Evolutionary conservation across 2,329 filamentous ascomycete species (phyloP), one percentile per base, ranked within the genome.

Genomic region (Aspergillus transmontanensis): DNA sequence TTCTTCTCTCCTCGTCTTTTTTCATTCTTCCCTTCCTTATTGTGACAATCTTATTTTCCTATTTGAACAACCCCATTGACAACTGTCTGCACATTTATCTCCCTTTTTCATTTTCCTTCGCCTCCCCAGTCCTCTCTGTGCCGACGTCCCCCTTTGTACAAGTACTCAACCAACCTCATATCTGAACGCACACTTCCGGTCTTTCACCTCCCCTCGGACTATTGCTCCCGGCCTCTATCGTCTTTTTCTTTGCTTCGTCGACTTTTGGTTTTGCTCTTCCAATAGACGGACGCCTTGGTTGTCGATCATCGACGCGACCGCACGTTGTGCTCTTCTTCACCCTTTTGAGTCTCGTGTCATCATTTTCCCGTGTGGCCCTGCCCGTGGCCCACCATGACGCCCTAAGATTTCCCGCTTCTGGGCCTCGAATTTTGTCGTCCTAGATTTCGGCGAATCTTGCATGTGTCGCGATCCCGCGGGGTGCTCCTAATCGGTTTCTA

Each of bases 341-440:
- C 58, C n/a, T 58, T 36, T 46, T 51, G 48, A 51, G 59, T 66
- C 64, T 67, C 61, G 63, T 69, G 61, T 65, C 66, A 64, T 68
- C 58, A 64, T 62, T 60, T 63, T 64, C 67, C 64, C 67, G 60
- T 62, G 60, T 66, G 67, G 68, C 66, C 68, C 57, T 65, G 48
- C 63, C 61, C 53, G 61, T 66, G 68, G 64, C 66, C 67, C 67
- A 68, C 62, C 67, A 71, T 71, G 69, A 68, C 67, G 65, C 66
- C 68, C 65, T 71, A 69, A 68, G 63, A 51, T 57, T 58, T 46
- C 19, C 45, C 59, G 45, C 61, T 60, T 59, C 41, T 63, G 58
- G 59, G 61, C 63, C 64, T 65, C 63, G 51, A 59, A 63, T 62
- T 59, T 63, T 53, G 43, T 64, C 46, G 46, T 39, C 45, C 50